Conservation (phyloP, 2,329 filamentous ascomycete species). For the Sporothrix humicola region DNA sequence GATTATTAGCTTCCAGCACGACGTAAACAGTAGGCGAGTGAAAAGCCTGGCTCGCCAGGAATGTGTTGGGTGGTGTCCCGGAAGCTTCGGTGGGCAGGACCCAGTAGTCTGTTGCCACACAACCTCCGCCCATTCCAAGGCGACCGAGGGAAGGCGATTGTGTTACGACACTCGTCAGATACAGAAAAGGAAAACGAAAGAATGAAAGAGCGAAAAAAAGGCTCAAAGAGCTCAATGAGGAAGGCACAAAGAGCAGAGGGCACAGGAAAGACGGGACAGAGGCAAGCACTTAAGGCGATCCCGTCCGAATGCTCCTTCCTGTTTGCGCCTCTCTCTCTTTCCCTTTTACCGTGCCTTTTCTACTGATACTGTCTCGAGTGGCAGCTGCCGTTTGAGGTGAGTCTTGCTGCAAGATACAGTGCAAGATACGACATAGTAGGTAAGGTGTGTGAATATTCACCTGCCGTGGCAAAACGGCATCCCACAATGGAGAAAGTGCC, state of each 20-base stretch:
- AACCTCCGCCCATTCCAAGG: conserved; percentile 5
- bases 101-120: conserved; percentile 11
- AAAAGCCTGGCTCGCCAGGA: conserved; percentile 4
- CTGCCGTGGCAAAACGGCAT: neutral
- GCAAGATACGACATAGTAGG: neutral
- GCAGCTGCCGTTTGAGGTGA: neutral
- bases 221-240: neutral
- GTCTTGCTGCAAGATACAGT: neutral
- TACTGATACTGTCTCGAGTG: neutral
- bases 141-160: too few relatives aligned
- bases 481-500: neutral
- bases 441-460: neutral
- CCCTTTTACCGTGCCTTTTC: conserved; percentile 1
- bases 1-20: too few relatives aligned
- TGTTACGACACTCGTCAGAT: too few relatives aligned
- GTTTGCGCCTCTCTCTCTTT: neutral
- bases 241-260: neutral
- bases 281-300: neutral
- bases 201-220: neutral
- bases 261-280: neutral
- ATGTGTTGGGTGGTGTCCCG: conserved; percentile 19
- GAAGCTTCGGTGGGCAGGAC: neutral
- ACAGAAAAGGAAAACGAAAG: too few relatives aligned
- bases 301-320: conserved; percentile 2
- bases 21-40: neutral